Evolutionary conservation across 495 filamentous ascomycete species (phyloP).

Genomic region (Penicillium flavigenum): DNA sequence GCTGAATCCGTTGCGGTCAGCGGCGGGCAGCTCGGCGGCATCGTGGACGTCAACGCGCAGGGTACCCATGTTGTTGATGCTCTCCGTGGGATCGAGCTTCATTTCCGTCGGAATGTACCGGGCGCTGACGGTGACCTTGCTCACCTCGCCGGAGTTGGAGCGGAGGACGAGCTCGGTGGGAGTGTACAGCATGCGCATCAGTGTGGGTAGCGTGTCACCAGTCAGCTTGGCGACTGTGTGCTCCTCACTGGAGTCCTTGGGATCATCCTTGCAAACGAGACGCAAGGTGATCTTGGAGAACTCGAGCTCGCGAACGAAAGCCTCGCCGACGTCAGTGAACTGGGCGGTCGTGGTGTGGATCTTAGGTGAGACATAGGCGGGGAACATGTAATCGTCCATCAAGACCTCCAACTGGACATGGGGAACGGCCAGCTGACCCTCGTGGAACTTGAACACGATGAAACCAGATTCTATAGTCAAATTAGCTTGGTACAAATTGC

Average conservation of each 20-base stretch:
- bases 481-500: slow-evolving; percentile 19
- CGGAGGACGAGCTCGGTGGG: slow-evolving; percentile 78
- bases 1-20: slow-evolving; percentile 92
- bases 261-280: slow-evolving; percentile 70
- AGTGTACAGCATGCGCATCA: slow-evolving; percentile 87
- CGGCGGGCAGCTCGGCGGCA: slow-evolving; percentile 81
- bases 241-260: slow-evolving; percentile 69
- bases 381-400: slow-evolving; percentile 93
- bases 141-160: slow-evolving; percentile 70
- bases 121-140: slow-evolving; percentile 82
- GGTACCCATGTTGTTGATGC: slow-evolving; percentile 97
- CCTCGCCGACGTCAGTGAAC: slow-evolving; percentile 89
- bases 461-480: slow-evolving; percentile 74
- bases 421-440: slow-evolving; percentile 73
- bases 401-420: slow-evolving; percentile 81
- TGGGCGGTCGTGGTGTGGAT: slow-evolving; percentile 62
- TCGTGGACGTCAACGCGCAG: slow-evolving; percentile 90
- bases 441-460: slow-evolving; percentile 90
- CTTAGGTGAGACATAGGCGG: slow-evolving; percentile 77
- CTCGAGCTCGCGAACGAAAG: slow-evolving; percentile 93
- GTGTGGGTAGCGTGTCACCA: slow-evolving; percentile 79
- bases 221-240: slow-evolving; percentile 77
- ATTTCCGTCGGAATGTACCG: slow-evolving; percentile 94
- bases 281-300: slow-evolving; percentile 90
- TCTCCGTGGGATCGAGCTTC: slow-evolving; percentile 89